Base-by-base conservation (phyloP, 768 basidiomycete genomes). In the Peribolospora baueri region DNA sequence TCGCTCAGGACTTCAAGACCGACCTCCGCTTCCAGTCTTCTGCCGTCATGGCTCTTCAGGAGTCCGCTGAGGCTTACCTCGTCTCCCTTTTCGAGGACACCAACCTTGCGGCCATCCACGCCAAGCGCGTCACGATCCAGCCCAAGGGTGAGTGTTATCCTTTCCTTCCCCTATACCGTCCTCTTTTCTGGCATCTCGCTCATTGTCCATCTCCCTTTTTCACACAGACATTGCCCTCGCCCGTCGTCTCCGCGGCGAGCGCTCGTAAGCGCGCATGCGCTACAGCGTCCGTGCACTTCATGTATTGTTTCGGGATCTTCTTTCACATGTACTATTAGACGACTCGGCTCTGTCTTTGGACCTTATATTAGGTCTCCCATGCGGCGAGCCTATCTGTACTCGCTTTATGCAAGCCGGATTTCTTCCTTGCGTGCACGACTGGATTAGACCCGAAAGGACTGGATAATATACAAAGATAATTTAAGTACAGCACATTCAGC, bases 1-100 rank as follows among this genome's bases (percentile, higher is more conserved):
- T 82, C 61, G 80, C 80, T 51, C 81, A 82, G 69, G 81, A 83
- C 69, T 80, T 81, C 75, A 82, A 82, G 73, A 71, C 69, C 52
- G 68, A 70, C 61, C 66, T 72, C 59, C 70, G 71, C 55, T 72
- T 72, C 70, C 72, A 74, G 62, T 72, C 71, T 37, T 72, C 70
- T 42, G 73, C 73, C 60, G 71, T 74, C 60, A 68, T 72, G 66
- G 73, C 73, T 49, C 70, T 74, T 56, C 73, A 74, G 66, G 73
- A 74, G 64, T 72, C 73, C 38, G 71, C 72, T 51, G 73, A 74
- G 66, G 72, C 72, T 41, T 73, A 73, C 70, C 70, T 73, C 60
- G 72, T 73, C 66, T 71, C 70, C 55, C 66, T 72, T 58, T 71
- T 71, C 65, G 70, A 71, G 60, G 70, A 71, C 67, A 72, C 69